Evolutionary conservation across 345 rosid genomes (phyloP).

Genomic region (Syzygium oleosum): DNA sequence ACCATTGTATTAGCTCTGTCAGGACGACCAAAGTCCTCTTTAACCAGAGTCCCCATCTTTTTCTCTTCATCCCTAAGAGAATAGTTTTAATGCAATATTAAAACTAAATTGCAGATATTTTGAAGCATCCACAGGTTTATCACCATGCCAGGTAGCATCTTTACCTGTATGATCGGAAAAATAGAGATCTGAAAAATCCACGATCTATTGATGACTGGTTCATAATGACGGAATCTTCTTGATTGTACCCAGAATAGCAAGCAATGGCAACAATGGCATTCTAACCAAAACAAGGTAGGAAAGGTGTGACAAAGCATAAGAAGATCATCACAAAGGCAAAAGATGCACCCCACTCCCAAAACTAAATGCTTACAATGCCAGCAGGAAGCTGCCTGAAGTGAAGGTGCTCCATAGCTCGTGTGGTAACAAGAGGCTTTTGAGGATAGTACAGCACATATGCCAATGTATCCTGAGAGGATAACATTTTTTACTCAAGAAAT

Average conservation of each 20-base stretch:
- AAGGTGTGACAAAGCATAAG: neutral
- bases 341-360: neutral
- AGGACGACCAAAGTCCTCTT: conserved; percentile 96
- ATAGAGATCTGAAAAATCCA: conserved; percentile 90
- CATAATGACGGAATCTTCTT: conserved; percentile 99
- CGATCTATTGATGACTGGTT: conserved; percentile 96
- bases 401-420: conserved; percentile 99
- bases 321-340: neutral
- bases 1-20: conserved; percentile 92
- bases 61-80: conserved; percentile 86
- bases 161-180: conserved; percentile 91
- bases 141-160: neutral
- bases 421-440: conserved; percentile 96
- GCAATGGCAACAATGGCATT: conserved; percentile 97
- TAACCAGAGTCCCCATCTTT: conserved; percentile 97
- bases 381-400: conserved; percentile 99
- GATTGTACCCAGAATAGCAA: conserved; percentile 98
- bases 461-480: conserved; percentile 63
- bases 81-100: neutral
- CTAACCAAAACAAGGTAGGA: conserved; percentile 20
- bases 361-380: conserved; percentile 64
- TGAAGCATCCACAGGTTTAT: neutral
- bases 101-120: neutral
- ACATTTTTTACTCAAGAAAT: neutral
- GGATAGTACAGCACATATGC: conserved; percentile 98